Evolutionary conservation across 2,329 filamentous ascomycete genomes (phyloP).

Genomic region (Alternaria postmessia): DNA sequence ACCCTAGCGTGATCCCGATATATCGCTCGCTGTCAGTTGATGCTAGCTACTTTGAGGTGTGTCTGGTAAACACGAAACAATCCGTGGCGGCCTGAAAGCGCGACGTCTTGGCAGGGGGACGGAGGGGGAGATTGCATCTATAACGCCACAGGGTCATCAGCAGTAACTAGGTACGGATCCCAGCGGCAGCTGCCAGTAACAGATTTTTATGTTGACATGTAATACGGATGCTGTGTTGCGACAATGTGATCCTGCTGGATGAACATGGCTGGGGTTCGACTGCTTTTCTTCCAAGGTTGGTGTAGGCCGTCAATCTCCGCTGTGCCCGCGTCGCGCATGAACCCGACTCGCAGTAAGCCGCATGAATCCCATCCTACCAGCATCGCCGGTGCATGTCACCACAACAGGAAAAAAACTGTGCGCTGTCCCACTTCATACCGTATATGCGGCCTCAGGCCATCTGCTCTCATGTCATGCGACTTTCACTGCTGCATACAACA

Average conservation of each 20-base stretch:
- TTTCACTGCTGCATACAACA: background rate
- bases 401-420: constrained; percentile 11
- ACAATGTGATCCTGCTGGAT: background rate
- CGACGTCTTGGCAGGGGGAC: constrained; percentile 20
- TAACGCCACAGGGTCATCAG: background rate
- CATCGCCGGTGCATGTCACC: background rate
- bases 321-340: background rate
- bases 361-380: constrained; percentile 4
- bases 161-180: background rate
- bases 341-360: background rate
- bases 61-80: constrained; percentile 12
- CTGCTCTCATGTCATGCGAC: background rate
- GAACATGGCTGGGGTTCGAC: background rate
- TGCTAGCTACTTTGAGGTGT: constrained; percentile 2
- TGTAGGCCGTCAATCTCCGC: background rate
- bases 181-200: background rate
- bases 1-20: constrained; percentile 6
- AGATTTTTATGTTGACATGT: background rate
- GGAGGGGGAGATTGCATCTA: constrained; percentile 8
- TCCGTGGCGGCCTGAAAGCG: constrained; percentile 1
- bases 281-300: background rate
- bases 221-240: background rate
- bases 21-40: background rate
- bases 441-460: constrained; percentile 11
- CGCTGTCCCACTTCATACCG: constrained; percentile 6